phyloP scores from a whole-genome alignment of 208 protist genomes.

The Crithidia sp. region DNA sequence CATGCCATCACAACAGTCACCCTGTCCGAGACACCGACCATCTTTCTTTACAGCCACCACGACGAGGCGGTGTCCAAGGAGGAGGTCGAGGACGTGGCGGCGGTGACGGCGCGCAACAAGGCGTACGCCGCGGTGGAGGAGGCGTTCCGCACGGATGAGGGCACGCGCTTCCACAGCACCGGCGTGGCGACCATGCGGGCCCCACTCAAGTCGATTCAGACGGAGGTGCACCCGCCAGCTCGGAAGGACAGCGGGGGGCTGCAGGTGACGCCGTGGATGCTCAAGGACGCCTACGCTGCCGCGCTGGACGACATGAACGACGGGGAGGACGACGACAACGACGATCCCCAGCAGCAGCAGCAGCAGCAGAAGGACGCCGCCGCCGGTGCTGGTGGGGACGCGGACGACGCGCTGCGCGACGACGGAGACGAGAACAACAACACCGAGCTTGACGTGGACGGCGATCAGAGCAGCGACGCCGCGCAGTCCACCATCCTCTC shows the following conservation, averaged over 20 bases:
- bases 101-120: constrained; percentile 58
- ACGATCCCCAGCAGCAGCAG: constrained; percentile 26
- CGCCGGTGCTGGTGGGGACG: constrained; percentile 17
- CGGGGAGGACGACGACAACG: constrained; percentile 54
- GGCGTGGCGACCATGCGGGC: constrained; percentile 80
- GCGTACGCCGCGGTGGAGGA: constrained; percentile 55
- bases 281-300: constrained; percentile 77
- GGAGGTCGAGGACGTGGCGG: constrained; percentile 41
- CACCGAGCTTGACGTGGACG: constrained; percentile 19
- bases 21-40: constrained; percentile 84
- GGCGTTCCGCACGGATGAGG: constrained; percentile 69
- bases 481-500: constrained; percentile 40
- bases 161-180: constrained; percentile 80
- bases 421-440: constrained; percentile 44
- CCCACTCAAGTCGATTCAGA: constrained; percentile 85
- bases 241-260: constrained; percentile 61
- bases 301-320: constrained; percentile 56
- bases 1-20: constrained; percentile 65
- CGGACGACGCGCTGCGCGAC: constrained; percentile 49
- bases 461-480: constrained; percentile 36
- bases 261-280: constrained; percentile 91
- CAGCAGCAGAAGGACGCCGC: constrained; percentile 1
- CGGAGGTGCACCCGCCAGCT: constrained; percentile 77
- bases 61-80: constrained; percentile 87
- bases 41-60: constrained; percentile 86